Percentiles rank a stretch among this genome's conserved stretches.
phyloP scores from a whole-genome alignment of 202 grass and related monocot genomes.

The Panicum hallii region DNA sequence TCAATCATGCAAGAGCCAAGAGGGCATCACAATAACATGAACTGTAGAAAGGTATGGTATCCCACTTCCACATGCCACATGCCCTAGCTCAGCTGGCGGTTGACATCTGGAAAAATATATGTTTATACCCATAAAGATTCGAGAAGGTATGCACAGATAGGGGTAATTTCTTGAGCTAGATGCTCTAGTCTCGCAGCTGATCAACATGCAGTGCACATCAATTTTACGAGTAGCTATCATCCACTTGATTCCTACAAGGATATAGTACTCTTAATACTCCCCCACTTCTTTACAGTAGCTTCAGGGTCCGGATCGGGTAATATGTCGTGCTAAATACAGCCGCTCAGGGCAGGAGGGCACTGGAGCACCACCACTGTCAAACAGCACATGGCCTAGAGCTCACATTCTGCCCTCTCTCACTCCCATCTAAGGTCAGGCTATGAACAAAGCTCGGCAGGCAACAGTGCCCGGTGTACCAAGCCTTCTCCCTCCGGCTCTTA shows the following conservation, averaged over 20 bases:
- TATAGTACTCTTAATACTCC: constrained; percentile 51
- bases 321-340: constrained; percentile 36
- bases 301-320: constrained; percentile 29
- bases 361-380: constrained; percentile 31
- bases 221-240: constrained; percentile 37
- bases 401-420: constrained; percentile 65
- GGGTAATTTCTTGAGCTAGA: constrained; percentile 32
- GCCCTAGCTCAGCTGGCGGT: constrained; percentile 12
- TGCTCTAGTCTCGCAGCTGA: constrained; percentile 15
- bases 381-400: constrained; percentile 56
- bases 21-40: neutral
- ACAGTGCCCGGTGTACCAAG: constrained; percentile 62
- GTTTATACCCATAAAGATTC: constrained; percentile 32
- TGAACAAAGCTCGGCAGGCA: constrained; percentile 76
- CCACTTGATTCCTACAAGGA: constrained; percentile 50
- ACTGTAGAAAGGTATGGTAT: constrained; percentile 29
- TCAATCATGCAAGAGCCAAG: constrained; percentile 24
- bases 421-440: constrained; percentile 59
- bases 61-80: constrained; percentile 37
- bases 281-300: constrained; percentile 49
- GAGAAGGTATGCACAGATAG: constrained; percentile 36
- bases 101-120: constrained; percentile 19
- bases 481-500: constrained; percentile 61
- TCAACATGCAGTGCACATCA: constrained; percentile 24
- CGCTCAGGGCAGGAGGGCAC: constrained; percentile 14